phyloP scores from a whole-genome alignment of 495 filamentous ascomycete species.

The Cercophora samala region DNA sequence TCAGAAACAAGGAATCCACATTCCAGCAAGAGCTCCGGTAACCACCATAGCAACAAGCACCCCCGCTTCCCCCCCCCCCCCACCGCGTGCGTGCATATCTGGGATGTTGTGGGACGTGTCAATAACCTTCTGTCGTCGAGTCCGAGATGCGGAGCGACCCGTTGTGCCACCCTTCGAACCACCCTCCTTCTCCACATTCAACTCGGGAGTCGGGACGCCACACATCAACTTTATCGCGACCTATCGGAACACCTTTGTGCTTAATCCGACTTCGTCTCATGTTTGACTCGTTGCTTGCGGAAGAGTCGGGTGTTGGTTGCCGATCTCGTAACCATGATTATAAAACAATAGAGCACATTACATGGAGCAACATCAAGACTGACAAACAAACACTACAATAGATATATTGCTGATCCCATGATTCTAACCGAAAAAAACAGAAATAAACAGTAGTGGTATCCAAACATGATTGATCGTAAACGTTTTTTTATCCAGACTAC shows the following conservation, averaged over 20 bases:
- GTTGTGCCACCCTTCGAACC: background rate
- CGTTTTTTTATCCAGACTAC: background rate
- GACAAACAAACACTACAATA: background rate
- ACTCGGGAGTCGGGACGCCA: background rate
- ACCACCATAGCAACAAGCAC: background rate
- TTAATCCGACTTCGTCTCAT: background rate
- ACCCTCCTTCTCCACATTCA: background rate
- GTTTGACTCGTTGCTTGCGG: background rate
- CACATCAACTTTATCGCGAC: background rate
- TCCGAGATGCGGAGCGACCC: background rate
- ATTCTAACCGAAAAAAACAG: background rate
- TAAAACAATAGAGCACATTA: background rate
- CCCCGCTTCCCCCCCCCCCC: background rate
- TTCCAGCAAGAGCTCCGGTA: background rate
- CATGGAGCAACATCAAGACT: background rate
- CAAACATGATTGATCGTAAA: background rate
- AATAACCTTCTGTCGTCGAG: background rate
- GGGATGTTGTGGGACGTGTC: background rate
- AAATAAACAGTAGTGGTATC: background rate
- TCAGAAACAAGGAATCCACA: slow-evolving; percentile 1
- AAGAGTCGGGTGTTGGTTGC: background rate
- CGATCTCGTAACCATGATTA: background rate
- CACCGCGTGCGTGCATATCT: background rate
- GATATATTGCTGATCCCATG: background rate
- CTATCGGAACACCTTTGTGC: background rate